phyloP scores from a whole-genome alignment of 495 filamentous ascomycete genomes.

The Penicillium paxilli region DNA sequence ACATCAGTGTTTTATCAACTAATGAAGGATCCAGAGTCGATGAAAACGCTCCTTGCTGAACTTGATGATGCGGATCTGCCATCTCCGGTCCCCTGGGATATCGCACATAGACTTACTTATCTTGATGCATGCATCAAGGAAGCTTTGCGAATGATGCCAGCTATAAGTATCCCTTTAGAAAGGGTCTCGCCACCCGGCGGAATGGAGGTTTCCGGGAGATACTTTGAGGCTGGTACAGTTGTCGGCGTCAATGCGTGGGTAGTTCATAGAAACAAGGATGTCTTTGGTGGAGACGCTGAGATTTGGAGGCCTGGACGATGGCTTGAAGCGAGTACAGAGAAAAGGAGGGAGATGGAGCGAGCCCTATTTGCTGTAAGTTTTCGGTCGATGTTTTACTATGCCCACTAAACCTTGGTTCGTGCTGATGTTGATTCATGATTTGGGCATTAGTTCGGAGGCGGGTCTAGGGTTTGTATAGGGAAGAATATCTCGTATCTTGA shows the following conservation, averaged over 20 bases:
- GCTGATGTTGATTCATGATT: neutral
- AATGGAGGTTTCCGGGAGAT: conserved; percentile 17
- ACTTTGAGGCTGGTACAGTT: conserved; percentile 11
- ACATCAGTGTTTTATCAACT: conserved; percentile 33
- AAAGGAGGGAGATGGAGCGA: conserved; percentile 13
- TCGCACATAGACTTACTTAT: conserved; percentile 28
- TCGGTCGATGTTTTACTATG: neutral
- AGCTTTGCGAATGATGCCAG: conserved; percentile 51
- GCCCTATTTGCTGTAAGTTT: conserved; percentile 21
- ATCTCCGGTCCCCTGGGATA: conserved; percentile 24
- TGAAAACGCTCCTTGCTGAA: conserved; percentile 18
- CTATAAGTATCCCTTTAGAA: conserved; percentile 35
- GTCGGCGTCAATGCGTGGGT: conserved; percentile 11
- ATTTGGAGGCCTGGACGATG: conserved; percentile 24
- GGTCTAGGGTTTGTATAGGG: conserved; percentile 27
- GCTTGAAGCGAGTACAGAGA: conserved; percentile 7
- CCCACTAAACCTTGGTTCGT: neutral
- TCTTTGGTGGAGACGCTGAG: conserved; percentile 22
- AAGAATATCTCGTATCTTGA: conserved; percentile 30
- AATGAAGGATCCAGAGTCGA: conserved; percentile 29
- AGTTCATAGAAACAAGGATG: conserved; percentile 8
- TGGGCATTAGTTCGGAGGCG: conserved; percentile 24
- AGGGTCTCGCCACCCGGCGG: conserved; percentile 34
- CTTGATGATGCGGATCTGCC: conserved; percentile 4
- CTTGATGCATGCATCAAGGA: conserved; percentile 56